Evolutionary conservation across 1,284 basidiomycete genomes (phyloP).

Genomic region (Ceratobasidium sp.): DNA sequence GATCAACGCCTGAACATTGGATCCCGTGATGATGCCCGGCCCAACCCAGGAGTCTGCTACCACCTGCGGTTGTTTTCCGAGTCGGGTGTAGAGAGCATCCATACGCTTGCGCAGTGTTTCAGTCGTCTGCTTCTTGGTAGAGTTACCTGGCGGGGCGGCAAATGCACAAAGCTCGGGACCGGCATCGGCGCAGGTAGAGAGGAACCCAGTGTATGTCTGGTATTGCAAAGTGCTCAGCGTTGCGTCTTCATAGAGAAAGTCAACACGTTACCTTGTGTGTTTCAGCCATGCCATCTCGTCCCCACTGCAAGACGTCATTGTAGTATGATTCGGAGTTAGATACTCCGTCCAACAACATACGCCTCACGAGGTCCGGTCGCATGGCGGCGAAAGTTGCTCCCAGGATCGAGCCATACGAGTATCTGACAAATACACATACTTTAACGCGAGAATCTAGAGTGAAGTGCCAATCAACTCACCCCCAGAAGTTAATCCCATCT

Average conservation of each 20-base stretch:
- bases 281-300: conserved; percentile 49
- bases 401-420: conserved; percentile 52
- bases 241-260: too few relatives aligned
- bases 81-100: conserved; percentile 24
- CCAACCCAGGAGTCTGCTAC: conserved; percentile 46
- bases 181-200: conserved; percentile 45
- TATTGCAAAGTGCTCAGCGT: too few relatives aligned
- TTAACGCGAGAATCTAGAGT: neutral
- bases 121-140: conserved; percentile 32
- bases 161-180: conserved; percentile 48
- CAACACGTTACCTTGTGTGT: conserved; percentile 47
- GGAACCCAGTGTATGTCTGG: conserved; percentile 44
- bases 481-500: conserved; percentile 39
- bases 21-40: conserved; percentile 47
- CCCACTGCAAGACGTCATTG: conserved; percentile 49
- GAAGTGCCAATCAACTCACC: conserved; percentile 4
- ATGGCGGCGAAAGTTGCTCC: conserved; percentile 55
- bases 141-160: conserved; percentile 6
- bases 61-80: conserved; percentile 44
- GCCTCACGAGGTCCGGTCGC: conserved; percentile 54
- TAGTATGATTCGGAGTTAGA: conserved; percentile 48
- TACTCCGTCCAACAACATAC: conserved; percentile 54
- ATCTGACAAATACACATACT: neutral
- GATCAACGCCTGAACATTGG: conserved; percentile 43
- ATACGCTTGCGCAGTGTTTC: conserved; percentile 33